phyloP scores from a whole-genome alignment of 2,329 filamentous ascomycete species.

The Penicillium sp. region DNA sequence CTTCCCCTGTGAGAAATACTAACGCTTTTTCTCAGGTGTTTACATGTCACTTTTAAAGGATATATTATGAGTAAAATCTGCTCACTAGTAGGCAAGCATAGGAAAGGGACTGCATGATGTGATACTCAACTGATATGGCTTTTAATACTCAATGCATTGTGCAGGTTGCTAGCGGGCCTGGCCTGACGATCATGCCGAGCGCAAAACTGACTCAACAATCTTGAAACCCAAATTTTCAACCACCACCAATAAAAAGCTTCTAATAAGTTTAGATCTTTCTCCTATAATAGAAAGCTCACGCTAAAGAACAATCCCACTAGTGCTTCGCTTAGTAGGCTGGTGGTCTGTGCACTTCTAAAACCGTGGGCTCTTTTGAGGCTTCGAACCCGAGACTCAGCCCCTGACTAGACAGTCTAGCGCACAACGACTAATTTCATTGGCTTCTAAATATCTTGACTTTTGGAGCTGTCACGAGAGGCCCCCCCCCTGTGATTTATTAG shows the following conservation, averaged over 20 bases:
- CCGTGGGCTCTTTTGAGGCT: background rate
- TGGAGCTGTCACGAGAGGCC: background rate
- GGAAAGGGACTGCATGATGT: background rate
- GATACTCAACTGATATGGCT: too few relatives aligned
- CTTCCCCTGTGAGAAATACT: background rate
- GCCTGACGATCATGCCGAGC: too few relatives aligned
- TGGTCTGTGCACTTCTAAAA: background rate
- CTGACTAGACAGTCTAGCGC: background rate
- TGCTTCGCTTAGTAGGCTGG: background rate
- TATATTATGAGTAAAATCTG: background rate
- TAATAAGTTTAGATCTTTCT: too few relatives aligned
- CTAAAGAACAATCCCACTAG: too few relatives aligned
- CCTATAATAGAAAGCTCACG: too few relatives aligned
- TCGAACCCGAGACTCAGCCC: background rate
- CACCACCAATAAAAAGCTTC: too few relatives aligned
- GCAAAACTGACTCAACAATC: too few relatives aligned
- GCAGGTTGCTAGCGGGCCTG: too few relatives aligned
- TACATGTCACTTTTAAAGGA: background rate
- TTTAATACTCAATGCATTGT: too few relatives aligned
- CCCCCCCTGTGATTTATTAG: too few relatives aligned
- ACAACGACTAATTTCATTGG: background rate
- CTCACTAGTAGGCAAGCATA: background rate
- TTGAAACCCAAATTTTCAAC: too few relatives aligned
- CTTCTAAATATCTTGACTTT: background rate
- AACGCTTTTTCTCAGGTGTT: background rate